Percentiles rank a stretch among this genome's conserved stretches.
phyloP scores from a whole-genome alignment of 2,329 filamentous ascomycete species.

The Penicillium sp. region DNA sequence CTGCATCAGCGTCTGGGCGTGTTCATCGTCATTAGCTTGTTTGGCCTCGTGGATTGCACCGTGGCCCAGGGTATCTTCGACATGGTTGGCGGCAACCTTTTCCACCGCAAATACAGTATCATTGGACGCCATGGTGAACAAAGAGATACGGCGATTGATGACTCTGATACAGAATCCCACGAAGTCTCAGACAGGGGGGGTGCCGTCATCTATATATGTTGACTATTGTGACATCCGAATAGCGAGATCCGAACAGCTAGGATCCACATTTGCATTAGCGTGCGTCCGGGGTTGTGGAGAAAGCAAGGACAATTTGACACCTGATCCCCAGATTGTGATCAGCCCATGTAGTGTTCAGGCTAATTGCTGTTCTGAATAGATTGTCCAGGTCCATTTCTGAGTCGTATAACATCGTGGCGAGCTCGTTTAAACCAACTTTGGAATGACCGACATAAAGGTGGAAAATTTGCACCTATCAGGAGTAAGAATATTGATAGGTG shows the following conservation, averaged over 20 bases:
- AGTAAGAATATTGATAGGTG: neutral
- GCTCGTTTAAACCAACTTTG: constrained; percentile 4
- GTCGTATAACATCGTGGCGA: neutral
- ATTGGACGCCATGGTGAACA: constrained; percentile 7
- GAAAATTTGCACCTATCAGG: constrained; percentile 21
- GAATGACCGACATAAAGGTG: constrained; percentile 3
- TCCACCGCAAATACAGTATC: constrained; percentile 21
- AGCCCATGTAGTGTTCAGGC: constrained; percentile 14
- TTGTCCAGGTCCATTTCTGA: neutral
- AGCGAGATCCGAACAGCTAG: neutral
- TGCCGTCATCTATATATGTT: constrained; percentile 7
- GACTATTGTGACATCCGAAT: neutral
- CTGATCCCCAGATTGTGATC: neutral
- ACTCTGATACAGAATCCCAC: neutral
- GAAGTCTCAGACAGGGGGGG: neutral
- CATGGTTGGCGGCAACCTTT: constrained; percentile 27
- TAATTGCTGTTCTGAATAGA: constrained; percentile 1
- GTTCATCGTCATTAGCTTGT: constrained; percentile 22
- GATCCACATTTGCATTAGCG: constrained; percentile 6
- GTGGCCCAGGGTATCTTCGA: constrained; percentile 26
- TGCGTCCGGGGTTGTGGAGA: constrained; percentile 12
- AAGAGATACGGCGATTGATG: neutral
- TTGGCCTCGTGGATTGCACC: constrained; percentile 24
- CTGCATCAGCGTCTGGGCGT: constrained; percentile 18
- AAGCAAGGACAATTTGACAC: neutral